Conservation (phyloP, 257 asterid genomes). For the Galeopsis tetrahit region DNA sequence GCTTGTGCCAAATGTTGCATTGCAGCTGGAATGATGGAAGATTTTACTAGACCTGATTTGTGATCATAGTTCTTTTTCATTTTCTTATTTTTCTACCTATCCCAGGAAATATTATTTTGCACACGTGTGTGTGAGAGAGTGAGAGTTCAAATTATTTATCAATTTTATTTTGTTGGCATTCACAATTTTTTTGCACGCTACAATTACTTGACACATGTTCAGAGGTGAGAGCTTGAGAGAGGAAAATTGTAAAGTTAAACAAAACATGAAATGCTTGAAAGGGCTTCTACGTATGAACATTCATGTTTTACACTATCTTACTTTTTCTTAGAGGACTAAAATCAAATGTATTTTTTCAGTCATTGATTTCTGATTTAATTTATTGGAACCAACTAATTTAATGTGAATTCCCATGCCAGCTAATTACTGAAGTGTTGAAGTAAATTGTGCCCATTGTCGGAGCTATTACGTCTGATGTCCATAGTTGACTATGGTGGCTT, state of each 20-base stretch:
- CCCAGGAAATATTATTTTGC: not conserved
- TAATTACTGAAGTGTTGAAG: not conserved
- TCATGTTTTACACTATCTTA: not conserved
- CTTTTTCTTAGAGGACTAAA: not conserved
- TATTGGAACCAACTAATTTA: not conserved
- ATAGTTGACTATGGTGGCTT: not conserved
- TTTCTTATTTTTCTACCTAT: not conserved
- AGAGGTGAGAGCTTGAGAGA: not conserved
- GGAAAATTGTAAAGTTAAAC: not conserved
- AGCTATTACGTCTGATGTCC: not conserved
- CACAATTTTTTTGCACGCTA: not conserved
- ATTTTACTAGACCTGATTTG: not conserved
- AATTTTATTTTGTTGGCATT: not conserved
- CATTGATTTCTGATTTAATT: not conserved
- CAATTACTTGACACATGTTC: not conserved
- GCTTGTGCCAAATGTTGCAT: conserved; percentile 16
- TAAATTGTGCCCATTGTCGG: not conserved
- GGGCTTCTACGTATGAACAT: not conserved
- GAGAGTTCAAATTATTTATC: too few species aligned
- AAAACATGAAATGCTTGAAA: too few species aligned
- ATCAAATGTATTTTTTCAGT: not conserved
- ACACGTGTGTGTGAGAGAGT: too few species aligned
- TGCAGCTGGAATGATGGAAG: not conserved
- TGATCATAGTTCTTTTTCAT: not conserved
- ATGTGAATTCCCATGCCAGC: not conserved